Conservation (phyloP, 2,329 filamentous ascomycete genomes). For the Juglanconis oblonga region DNA sequence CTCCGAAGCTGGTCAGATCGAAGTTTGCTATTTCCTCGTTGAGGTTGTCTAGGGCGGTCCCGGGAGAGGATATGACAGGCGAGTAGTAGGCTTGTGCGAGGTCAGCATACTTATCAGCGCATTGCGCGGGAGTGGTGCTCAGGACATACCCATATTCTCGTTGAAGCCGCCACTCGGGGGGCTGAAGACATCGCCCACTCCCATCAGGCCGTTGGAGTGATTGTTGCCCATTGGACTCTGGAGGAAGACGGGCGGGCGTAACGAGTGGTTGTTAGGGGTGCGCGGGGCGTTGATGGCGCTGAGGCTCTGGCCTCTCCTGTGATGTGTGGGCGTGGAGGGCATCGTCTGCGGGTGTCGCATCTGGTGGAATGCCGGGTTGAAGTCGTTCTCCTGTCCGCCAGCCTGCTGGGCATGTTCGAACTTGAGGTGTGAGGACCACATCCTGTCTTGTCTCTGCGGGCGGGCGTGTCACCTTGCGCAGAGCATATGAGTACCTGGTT, state of each 20-base stretch:
- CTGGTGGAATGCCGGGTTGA: slow-evolving; percentile 16
- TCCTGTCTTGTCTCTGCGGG: slow-evolving; percentile 3
- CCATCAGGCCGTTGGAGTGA: slow-evolving; percentile 14
- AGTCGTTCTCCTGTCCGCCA: slow-evolving; percentile 5
- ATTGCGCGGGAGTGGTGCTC: background rate
- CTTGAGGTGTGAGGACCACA: slow-evolving; percentile 18
- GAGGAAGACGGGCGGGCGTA: slow-evolving; percentile 18
- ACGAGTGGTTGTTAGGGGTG: slow-evolving; percentile 12
- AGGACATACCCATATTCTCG: slow-evolving; percentile 18
- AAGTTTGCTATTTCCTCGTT: slow-evolving; percentile 19
- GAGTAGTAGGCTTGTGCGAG: slow-evolving; percentile 14
- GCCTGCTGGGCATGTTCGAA: slow-evolving; percentile 17
- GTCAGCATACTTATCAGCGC: background rate
- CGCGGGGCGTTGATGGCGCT: slow-evolving; percentile 14
- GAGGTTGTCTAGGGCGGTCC: slow-evolving; percentile 16
- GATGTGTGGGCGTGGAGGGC: slow-evolving; percentile 17
- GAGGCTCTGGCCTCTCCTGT: slow-evolving; percentile 17
- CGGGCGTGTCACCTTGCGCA: background rate
- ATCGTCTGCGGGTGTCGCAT: slow-evolving; percentile 11
- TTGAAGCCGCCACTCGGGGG: slow-evolving; percentile 7
- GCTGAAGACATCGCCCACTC: slow-evolving; percentile 17
- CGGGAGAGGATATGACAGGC: slow-evolving; percentile 14
- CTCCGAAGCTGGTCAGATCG: slow-evolving; percentile 17
- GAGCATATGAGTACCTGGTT: background rate
- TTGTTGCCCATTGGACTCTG: slow-evolving; percentile 16